Evolutionary conservation across 2,329 filamentous ascomycete species (phyloP).

Genomic region (Epicoccum sorghinum): DNA sequence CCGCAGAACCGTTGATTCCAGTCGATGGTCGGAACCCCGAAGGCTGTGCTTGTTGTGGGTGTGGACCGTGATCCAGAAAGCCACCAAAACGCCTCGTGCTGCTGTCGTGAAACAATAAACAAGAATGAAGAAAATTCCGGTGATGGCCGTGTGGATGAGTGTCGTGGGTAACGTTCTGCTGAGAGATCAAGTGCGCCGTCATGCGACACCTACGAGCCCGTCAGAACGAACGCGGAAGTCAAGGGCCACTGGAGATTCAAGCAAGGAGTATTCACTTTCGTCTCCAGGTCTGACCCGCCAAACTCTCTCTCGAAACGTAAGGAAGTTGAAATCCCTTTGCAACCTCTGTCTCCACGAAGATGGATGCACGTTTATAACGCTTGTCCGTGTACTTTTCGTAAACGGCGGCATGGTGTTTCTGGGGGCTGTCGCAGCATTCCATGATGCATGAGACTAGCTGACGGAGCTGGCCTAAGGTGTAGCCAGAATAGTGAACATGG

Average conservation of each 20-base stretch:
- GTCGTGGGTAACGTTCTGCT: slow-evolving; percentile 21
- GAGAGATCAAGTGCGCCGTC: slow-evolving; percentile 23
- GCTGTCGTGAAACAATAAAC: slow-evolving; percentile 45
- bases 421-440: slow-evolving; percentile 83
- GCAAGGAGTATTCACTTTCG: slow-evolving; percentile 44
- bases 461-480: slow-evolving; percentile 84
- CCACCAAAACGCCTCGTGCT: slow-evolving; percentile 37
- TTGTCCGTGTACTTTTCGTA: slow-evolving; percentile 92
- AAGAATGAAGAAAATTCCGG: slow-evolving; percentile 46
- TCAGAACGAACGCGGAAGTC: slow-evolving; percentile 34
- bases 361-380: slow-evolving; percentile 83
- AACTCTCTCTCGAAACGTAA: slow-evolving; percentile 42
- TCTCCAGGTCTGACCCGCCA: slow-evolving; percentile 45
- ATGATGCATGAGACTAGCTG: slow-evolving; percentile 78
- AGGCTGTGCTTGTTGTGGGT: slow-evolving; percentile 24
- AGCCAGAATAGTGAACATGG: slow-evolving; percentile 92
- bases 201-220: slow-evolving; percentile 30
- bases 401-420: slow-evolving; percentile 82
- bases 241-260: slow-evolving; percentile 25
- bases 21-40: slow-evolving; percentile 29
- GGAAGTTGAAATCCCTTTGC: slow-evolving; percentile 63
- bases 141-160: slow-evolving; percentile 32
- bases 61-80: slow-evolving; percentile 32
- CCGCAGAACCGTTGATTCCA: slow-evolving; percentile 30
- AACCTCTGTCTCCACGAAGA: slow-evolving; percentile 79